Conservation (phyloP, 257 asterid genomes). For the Handroanthus guayacan region DNA sequence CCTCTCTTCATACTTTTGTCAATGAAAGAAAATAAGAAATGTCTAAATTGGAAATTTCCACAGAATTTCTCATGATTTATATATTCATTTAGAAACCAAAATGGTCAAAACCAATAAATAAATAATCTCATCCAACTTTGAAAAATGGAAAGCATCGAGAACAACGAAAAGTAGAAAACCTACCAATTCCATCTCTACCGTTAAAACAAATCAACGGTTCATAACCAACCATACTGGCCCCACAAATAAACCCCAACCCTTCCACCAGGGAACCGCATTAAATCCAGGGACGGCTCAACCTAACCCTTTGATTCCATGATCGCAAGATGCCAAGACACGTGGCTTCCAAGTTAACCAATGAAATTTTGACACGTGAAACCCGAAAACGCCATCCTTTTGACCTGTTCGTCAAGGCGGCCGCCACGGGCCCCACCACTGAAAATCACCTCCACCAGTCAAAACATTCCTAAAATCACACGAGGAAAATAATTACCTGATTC, state of each 20-base stretch:
- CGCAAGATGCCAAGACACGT: slow-evolving; percentile 37
- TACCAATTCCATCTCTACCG: slow-evolving; percentile 32
- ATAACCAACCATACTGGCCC: slow-evolving; percentile 29
- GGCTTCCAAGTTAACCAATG: slow-evolving; percentile 30
- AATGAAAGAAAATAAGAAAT: too few relatives aligned
- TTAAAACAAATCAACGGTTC: slow-evolving; percentile 44
- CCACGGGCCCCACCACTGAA: slow-evolving; percentile 31
- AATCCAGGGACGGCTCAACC: slow-evolving; percentile 59
- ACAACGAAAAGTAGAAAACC: neutral
- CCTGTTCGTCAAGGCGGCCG: slow-evolving; percentile 31
- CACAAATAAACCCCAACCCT: slow-evolving; percentile 47
- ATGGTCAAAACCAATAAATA: neutral
- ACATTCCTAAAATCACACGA: slow-evolving; percentile 30
- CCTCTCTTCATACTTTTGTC: too few relatives aligned
- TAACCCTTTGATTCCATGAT: slow-evolving; percentile 46
- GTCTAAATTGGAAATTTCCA: too few relatives aligned
- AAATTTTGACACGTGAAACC: slow-evolving; percentile 27
- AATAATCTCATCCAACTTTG: neutral
- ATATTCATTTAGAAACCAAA: neutral
- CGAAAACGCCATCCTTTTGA: slow-evolving; percentile 26
- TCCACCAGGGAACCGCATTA: slow-evolving; percentile 62
- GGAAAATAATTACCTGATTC: neutral
- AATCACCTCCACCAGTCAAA: slow-evolving; percentile 44
- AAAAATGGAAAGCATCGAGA: slow-evolving; percentile 1
- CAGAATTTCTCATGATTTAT: too few relatives aligned